phyloP scores from a whole-genome alignment of 169 alveolate species.

The Plasmodium adleri region DNA sequence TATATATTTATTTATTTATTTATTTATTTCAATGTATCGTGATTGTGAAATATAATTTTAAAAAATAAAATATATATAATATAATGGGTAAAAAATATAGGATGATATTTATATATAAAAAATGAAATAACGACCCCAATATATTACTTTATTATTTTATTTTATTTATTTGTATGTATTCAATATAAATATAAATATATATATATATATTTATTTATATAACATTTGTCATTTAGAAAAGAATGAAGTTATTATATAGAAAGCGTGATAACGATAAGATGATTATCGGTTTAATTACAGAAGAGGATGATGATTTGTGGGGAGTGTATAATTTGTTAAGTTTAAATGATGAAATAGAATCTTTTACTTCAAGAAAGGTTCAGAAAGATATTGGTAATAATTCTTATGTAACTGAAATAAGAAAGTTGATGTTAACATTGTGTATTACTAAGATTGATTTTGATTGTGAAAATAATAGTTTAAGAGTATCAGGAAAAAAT shows the following conservation, averaged over 20 bases:
- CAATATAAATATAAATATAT: neutral
- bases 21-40: too few species aligned
- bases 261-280: slow-evolving; percentile 30
- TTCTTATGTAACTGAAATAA: slow-evolving; percentile 61
- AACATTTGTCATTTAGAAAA: neutral
- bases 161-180: too few species aligned
- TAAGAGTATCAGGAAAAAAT: slow-evolving; percentile 82
- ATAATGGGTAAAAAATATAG: too few species aligned
- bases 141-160: too few species aligned
- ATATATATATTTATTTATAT: neutral
- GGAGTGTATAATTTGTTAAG: slow-evolving; percentile 81
- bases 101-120: too few species aligned
- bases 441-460: slow-evolving; percentile 73
- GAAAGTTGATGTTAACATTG: slow-evolving; percentile 18
- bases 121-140: too few species aligned
- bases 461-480: slow-evolving; percentile 79
- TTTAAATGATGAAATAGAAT: slow-evolving; percentile 77
- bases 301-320: slow-evolving; percentile 86
- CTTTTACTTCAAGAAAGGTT: slow-evolving; percentile 78
- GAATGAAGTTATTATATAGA: slow-evolving; percentile 41
- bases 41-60: too few species aligned
- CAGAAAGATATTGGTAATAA: slow-evolving; percentile 62
- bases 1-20: too few species aligned
- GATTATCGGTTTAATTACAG: slow-evolving; percentile 40
- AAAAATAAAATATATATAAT: too few species aligned